Evolutionary conservation across 768 basidiomycete genomes (phyloP).

Genomic region (Gloeophyllum trabeum): DNA sequence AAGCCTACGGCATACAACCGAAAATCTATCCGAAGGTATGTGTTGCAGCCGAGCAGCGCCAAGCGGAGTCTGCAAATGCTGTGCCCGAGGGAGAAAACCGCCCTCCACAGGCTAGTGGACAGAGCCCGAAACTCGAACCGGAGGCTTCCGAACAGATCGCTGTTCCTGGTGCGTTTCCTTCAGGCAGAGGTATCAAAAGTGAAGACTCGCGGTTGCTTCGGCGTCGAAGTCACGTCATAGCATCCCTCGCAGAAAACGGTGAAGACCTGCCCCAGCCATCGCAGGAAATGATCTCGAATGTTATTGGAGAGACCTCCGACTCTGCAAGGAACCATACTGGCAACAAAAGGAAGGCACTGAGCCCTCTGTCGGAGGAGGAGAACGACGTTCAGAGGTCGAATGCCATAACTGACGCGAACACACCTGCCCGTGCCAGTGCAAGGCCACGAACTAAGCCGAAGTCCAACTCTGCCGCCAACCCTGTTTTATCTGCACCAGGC

Average conservation of each 20-base stretch:
- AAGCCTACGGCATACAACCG: not conserved
- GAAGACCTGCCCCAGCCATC: slow-evolving; percentile 35
- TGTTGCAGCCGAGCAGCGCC: not conserved
- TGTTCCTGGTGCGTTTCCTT: slow-evolving; percentile 9
- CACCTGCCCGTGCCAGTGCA: not conserved
- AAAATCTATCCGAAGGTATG: not conserved
- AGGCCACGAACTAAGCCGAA: not conserved
- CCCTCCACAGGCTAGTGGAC: not conserved
- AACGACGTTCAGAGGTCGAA: not conserved
- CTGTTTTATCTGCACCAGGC: not conserved
- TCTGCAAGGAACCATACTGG: slow-evolving; percentile 14
- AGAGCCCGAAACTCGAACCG: not conserved
- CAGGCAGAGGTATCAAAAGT: slow-evolving; percentile 11
- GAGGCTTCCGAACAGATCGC: not conserved
- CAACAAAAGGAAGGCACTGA: slow-evolving; percentile 22
- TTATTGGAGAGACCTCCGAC: slow-evolving; percentile 9
- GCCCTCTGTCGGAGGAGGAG: not conserved
- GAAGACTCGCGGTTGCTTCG: slow-evolving; percentile 28
- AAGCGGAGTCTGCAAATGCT: not conserved
- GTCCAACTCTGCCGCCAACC: not conserved
- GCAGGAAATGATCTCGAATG: slow-evolving; percentile 42
- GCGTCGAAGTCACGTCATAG: slow-evolving; percentile 34
- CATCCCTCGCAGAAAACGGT: slow-evolving; percentile 32
- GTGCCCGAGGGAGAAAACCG: not conserved
- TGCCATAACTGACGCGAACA: not conserved